Base-by-base conservation (phyloP, 2,329 filamentous ascomycete genomes). In the Sclerotinia borealis region DNA sequence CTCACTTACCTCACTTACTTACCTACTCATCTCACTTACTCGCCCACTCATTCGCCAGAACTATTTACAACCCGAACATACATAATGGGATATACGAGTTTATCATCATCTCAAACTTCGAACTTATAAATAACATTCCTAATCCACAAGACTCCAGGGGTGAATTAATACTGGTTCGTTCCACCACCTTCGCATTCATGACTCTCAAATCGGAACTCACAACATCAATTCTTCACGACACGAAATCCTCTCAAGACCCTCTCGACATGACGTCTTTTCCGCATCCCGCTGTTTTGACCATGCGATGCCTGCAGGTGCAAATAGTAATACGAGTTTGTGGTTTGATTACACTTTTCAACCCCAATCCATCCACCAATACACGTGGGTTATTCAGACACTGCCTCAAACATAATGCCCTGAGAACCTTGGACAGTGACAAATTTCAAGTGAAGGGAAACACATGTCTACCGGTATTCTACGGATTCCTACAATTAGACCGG, bases 221-320 rank as follows among this genome's bases (percentile, higher is more conserved):
- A 43, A 52, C n/a, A 52, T 17, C 13, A 7, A 55, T 41, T 55
- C 52, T 37, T 52, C 49, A 37, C 49, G 49, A 19, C 49, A 34
- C 31, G 13, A 52, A 37, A 52, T 15, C 49, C n/a, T 55, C 52
- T 56, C 52, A n/a, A 31, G 39, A 43, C 25, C 52, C 52, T 55
- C 43, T 55, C 36, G 17, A 41, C 37, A 56, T 56, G 52, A 56
- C 52, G 52, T 55, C 52, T 55, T 55, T 55, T 55, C 37, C 52
- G 37, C 52, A 55, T 43, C 31, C 52, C 37, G n/a, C 37, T 55
- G 5, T 56, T 31, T 15, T 10, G 27, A 34, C 36, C 39, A 55
- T 41, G 25, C 31, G 17, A 55, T 41, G 9, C 3, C 22, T 27
- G 7, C 7, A 31, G 36, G 10, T 41, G 17, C 22, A 49, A 29